Percentiles rank a stretch among this genome's conserved stretches.
Evolutionary conservation across 768 basidiomycete species (phyloP).

Genomic region (Tulasnella sp.): DNA sequence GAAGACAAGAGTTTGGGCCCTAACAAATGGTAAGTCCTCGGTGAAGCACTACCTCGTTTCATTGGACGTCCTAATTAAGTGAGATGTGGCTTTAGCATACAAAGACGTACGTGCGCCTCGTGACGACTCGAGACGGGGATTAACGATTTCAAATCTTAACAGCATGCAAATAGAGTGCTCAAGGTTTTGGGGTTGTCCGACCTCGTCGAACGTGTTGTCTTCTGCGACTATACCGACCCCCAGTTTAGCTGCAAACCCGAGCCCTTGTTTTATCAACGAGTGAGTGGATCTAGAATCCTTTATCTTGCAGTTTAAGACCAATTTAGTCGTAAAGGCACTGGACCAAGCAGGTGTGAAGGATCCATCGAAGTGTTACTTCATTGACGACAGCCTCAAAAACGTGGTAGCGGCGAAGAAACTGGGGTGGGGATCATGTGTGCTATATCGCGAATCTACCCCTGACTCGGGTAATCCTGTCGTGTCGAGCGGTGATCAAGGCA

Average conservation of each 20-base stretch:
- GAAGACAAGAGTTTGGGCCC: slow-evolving; percentile 72
- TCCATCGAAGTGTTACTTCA: slow-evolving; percentile 63
- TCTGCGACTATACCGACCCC: slow-evolving; percentile 61
- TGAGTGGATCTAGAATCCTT: slow-evolving; percentile 27
- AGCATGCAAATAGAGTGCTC: slow-evolving; percentile 80
- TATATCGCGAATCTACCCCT: slow-evolving; percentile 47
- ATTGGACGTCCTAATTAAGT: slow-evolving; percentile 13
- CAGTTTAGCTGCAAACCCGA: slow-evolving; percentile 80
- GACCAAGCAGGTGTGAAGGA: slow-evolving; percentile 50
- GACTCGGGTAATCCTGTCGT: slow-evolving; percentile 1
- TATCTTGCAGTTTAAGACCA: slow-evolving; percentile 4
- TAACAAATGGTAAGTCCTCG: slow-evolving; percentile 74
- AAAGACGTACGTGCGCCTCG: background rate
- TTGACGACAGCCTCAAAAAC: slow-evolving; percentile 70
- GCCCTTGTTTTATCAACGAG: slow-evolving; percentile 57
- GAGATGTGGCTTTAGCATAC: background rate
- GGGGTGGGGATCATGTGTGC: slow-evolving; percentile 67
- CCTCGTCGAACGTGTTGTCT: slow-evolving; percentile 65
- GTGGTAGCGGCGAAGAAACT: slow-evolving; percentile 55
- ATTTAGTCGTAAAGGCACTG: slow-evolving; percentile 49
- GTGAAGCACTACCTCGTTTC: background rate
- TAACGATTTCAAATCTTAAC: background rate
- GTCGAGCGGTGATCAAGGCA: slow-evolving; percentile 35
- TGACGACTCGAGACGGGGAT: background rate
- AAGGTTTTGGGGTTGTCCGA: slow-evolving; percentile 64